These are phyloP conservation scores for Epichloe hybrida DNA, from an alignment of 2,329 filamentous ascomycete species.

Conservation along the genomic window DNA sequence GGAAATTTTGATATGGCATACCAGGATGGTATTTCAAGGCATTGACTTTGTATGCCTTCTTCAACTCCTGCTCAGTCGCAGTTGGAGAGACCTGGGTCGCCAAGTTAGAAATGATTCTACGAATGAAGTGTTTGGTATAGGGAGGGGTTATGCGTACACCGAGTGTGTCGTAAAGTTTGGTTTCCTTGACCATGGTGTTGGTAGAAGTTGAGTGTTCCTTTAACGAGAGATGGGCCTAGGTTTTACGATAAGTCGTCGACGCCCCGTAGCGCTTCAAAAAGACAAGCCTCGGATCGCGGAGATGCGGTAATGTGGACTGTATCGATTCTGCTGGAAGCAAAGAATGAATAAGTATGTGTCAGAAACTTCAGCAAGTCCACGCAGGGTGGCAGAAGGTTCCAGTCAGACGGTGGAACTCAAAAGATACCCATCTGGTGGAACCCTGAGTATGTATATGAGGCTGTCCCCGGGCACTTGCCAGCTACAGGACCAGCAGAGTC, in stretches of 20 bases:
- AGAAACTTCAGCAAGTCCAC: not conserved
- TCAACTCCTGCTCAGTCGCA: conserved; percentile 75
- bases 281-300: not conserved
- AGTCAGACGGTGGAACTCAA: not conserved
- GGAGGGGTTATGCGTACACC: conserved; percentile 43
- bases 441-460: not conserved
- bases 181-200: conserved; percentile 62
- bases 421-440: not conserved
- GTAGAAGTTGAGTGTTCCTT: conserved; percentile 5
- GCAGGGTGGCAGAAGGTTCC: not conserved
- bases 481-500: not conserved
- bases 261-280: conserved; percentile 1
- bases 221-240: not conserved
- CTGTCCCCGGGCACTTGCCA: not conserved
- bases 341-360: not conserved
- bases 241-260: conserved; percentile 1
- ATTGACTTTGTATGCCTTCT: conserved; percentile 76
- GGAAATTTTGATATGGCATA: conserved; percentile 27
- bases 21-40: conserved; percentile 77
- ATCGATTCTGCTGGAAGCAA: not conserved
- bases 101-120: not conserved
- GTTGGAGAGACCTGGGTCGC: conserved; percentile 54
- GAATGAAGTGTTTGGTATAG: not conserved
- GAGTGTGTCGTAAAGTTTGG: conserved; percentile 64
- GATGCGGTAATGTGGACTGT: not conserved